Evolutionary conservation across 2,329 filamentous ascomycete species (phyloP), one percentile per base, ranked within the genome.

Genomic region (Phialophora macrospora): DNA sequence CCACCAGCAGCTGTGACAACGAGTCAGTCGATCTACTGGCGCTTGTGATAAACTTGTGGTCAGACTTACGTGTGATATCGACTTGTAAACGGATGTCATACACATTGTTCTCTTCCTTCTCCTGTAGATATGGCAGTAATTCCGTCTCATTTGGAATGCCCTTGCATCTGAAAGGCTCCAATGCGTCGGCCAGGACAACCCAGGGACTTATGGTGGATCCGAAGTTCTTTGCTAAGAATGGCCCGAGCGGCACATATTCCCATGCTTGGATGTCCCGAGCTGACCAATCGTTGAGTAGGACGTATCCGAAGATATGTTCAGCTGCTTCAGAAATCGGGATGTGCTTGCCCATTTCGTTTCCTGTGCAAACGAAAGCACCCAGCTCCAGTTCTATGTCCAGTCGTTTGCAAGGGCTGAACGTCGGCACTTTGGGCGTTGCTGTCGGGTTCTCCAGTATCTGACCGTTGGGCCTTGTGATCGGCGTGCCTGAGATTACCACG

Each of bases 271-370:
- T 88, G 72, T 95, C 91, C 68, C 91, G 82, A 4, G 91, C 91
- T 62, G 88, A 92, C 92, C 92, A 96, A 77, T 96, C 92, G 72
- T 96, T 96, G 82, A 96, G 85, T 64, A 96, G 78, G 0, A 95
- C 91, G 28, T 92, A 83, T 14, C 92, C 92, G 73, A 95, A 95
- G 30, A 96, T 83, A 72, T 88, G 83, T 20, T 91, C 84, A 60
- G 88, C 87, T 0, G 91, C 91, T 52, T 88, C 79, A 2, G 80
- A 78, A 24, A 93, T 84, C 0, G 81, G 77, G 22, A 95, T 82
- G 0, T 87, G 84, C 61, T 84, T 79, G 6, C 91, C 90, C 73
- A 92, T 81, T 1, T 82, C 76, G 72, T 90, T 93, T 0, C 83
- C 80, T 55, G 79, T 85, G 75, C 85, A 87, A 4, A 95, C 82